Evolutionary conservation across 495 filamentous ascomycete genomes (phyloP), one percentile per base, ranked within the genome.

Genomic region (Aspergillus wentii): DNA sequence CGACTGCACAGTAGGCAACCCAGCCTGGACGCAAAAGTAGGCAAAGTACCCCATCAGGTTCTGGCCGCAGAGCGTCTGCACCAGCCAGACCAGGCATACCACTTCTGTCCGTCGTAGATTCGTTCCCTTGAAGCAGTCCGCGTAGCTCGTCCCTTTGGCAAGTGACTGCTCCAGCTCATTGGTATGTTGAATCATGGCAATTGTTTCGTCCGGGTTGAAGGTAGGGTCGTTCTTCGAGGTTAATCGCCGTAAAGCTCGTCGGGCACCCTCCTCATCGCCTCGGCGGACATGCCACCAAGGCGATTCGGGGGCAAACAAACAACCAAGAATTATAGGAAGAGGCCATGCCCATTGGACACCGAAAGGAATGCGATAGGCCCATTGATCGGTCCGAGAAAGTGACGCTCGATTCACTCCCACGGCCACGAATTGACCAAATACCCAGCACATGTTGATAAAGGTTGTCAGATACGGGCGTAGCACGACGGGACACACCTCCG

Each of bases 341-440:
- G 82, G 80, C 79, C 82, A 87, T 52, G 83, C 76, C 83, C 83
- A 87, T 56, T 88, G 83, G 4, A 85, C 53, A 4, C 74, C 77
- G 42, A 83, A 86, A 0, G 78, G 75, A 33, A 77, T 73, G 11
- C 75, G 67, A 51, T 79, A 82, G 3, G 69, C 68, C 78, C 78
- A 82, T 36, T 76, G 45, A 30, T 75, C 71, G 0, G 56, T 35
- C 8, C 70, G 59, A 9, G 56, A 53, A 17, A 76, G 46, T 53
- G 78, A 72, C 21, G 63, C 68, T 47, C 74, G 75, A 41, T 85
- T 70, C 18, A 85, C 81, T 10, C 79, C 82, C 32, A 76, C 76
- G 4, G 71, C 79, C 39, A 88, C 76, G 13, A 82, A 66, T 46
- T 85, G 80, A 4, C 83, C 83, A 16, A 85, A 52, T 2, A 78